Evolutionary conservation across 2,329 filamentous ascomycete genomes (phyloP).

Genomic region (Aspergillus fructus): DNA sequence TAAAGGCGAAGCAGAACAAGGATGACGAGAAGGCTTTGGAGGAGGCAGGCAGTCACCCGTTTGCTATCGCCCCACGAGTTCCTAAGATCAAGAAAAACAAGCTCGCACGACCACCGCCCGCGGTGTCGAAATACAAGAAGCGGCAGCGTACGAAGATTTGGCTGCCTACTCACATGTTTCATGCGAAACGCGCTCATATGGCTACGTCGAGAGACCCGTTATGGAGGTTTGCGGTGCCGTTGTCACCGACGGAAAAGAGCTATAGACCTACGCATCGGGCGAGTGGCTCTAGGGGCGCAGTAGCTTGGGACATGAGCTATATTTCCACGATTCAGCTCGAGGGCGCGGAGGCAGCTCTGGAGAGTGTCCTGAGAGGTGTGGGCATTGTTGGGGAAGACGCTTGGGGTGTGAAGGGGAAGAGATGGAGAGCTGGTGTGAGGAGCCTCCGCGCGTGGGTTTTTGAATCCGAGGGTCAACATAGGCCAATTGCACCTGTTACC

Average conservation of each 20-base stretch:
- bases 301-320: constrained; percentile 94
- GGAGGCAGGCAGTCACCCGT: constrained; percentile 29
- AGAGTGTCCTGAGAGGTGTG: constrained; percentile 64
- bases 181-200: constrained; percentile 89
- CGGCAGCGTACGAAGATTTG: constrained; percentile 87
- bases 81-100: constrained; percentile 70
- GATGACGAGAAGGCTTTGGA: constrained; percentile 23
- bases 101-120: constrained; percentile 63
- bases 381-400: constrained; percentile 59
- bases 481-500: constrained; percentile 69
- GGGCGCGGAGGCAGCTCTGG: constrained; percentile 64
- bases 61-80: constrained; percentile 40
- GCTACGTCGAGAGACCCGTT: constrained; percentile 72
- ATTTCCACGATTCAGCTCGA: constrained; percentile 80
- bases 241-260: constrained; percentile 84
- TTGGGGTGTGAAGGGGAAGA: constrained; percentile 64
- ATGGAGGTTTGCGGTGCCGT: constrained; percentile 87
- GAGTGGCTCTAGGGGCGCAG: constrained; percentile 69
- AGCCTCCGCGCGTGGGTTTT: constrained; percentile 58
- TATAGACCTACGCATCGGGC: constrained; percentile 86
- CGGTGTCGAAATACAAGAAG: constrained; percentile 73
- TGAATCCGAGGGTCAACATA: constrained; percentile 53
- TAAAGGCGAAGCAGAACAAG: constrained; percentile 44
- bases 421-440: constrained; percentile 68
- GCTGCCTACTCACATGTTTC: constrained; percentile 92